These are phyloP conservation scores for Malus hybrid DNA, from an alignment of 331 rosid species.

Conservation along the genomic window DNA sequence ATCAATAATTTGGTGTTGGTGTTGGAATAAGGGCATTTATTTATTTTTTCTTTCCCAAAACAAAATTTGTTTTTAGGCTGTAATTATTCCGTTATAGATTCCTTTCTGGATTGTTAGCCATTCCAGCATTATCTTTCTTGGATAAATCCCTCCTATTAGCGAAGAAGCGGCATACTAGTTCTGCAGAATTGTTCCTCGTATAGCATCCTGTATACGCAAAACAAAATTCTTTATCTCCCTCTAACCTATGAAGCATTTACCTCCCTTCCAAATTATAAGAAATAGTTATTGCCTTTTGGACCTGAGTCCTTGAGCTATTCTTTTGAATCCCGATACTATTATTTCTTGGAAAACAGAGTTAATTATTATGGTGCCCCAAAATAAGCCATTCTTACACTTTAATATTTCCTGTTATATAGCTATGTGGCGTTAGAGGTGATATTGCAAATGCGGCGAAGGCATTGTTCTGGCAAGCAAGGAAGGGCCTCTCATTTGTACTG, in stretches of 20 bases:
- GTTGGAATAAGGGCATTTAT: too few relatives aligned
- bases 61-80: too few relatives aligned
- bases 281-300: neutral
- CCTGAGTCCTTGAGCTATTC: neutral
- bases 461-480: slow-evolving; percentile 91
- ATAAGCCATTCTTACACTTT: neutral
- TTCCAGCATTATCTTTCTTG: neutral
- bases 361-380: too few relatives aligned
- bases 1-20: neutral
- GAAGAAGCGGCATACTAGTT: neutral
- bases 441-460: slow-evolving; percentile 49
- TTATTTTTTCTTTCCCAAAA: too few relatives aligned
- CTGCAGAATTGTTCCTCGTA: neutral
- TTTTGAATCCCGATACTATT: neutral
- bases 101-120: too few relatives aligned
- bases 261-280: neutral
- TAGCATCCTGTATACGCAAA: neutral
- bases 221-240: neutral
- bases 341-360: neutral
- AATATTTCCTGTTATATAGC: slow-evolving; percentile 25
- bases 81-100: too few relatives aligned
- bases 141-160: neutral
- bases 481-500: slow-evolving; percentile 71
- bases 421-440: slow-evolving; percentile 63
- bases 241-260: neutral